phyloP scores from a whole-genome alignment of 2,329 filamentous ascomycete species.

The Emergomyces orientalis region DNA sequence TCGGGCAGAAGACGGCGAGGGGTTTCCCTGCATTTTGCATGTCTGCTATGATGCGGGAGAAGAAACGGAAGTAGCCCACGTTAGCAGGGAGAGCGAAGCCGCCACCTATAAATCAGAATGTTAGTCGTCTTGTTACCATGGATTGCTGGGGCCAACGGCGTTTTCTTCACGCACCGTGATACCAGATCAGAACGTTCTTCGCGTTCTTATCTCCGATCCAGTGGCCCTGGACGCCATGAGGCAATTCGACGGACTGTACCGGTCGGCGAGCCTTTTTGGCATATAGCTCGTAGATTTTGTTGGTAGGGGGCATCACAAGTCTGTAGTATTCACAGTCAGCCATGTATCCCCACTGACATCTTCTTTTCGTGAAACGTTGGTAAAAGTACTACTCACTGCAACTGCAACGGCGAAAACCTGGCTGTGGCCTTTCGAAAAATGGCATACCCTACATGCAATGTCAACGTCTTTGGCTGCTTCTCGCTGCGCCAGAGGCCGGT shows the following conservation, averaged over 20 bases:
- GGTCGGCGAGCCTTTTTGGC: conserved; percentile 19
- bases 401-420: conserved; percentile 15
- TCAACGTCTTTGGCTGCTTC: conserved; percentile 26
- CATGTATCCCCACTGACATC: background rate
- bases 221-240: conserved; percentile 28
- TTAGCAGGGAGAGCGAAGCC: conserved; percentile 45
- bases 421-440: conserved; percentile 18
- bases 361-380: background rate
- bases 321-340: conserved; percentile 13
- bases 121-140: background rate
- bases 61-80: conserved; percentile 42
- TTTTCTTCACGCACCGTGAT: conserved; percentile 22
- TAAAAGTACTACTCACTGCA: background rate
- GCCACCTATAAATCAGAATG: conserved; percentile 34
- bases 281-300: conserved; percentile 24
- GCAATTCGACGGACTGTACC: conserved; percentile 25
- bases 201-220: conserved; percentile 32
- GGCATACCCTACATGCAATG: conserved; percentile 25
- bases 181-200: conserved; percentile 33
- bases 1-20: conserved; percentile 42
- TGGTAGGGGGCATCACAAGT: conserved; percentile 18
- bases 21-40: conserved; percentile 35
- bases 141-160: background rate
- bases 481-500: conserved; percentile 31
- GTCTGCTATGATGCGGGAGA: conserved; percentile 32